Evolutionary conservation across 768 basidiomycete genomes (phyloP), one percentile per base, ranked within the genome.

Genomic region (Peribolospora baueri): DNA sequence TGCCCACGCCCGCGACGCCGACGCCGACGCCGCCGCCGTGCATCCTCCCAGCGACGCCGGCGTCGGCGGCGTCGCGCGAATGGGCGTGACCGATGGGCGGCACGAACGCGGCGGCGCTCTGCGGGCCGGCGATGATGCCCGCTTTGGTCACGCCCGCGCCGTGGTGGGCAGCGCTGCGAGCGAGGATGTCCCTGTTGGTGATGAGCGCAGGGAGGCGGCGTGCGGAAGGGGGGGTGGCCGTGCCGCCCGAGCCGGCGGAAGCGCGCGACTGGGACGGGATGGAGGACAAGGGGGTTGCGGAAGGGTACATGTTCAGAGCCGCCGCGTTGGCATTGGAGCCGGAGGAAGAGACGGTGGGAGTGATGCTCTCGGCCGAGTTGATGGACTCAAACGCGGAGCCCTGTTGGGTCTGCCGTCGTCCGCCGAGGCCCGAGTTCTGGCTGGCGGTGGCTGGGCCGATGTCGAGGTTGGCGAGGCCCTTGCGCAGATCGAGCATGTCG

Each of bases 71-170:
- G 50, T 25, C 25, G 25, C 25, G 25, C 4, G 53, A 48, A 42
- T 62, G 59, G 51, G 62, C 68, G 62, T 73, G 73, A 0, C 68
- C 70, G 58, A 72, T 71, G 42, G 68, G 67, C 9, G 69, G 70
- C 5, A 71, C 70, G 61, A 70, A 76, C 1, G 71, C 70, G 0
- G 73, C 68, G 9, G 74, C 70, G 61, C 48, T 50, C 14, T 50
- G 48, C 48, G 14, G 7, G 48, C 39, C 10, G 7, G 48, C 39
- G 7, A 7, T 50, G 10, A 7, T 36, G 14, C 10, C 7, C 48
- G 39, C 25, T 7, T 25, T 43, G 36, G 41, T 9, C 3, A 3
- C 25, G 13, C 7, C 8, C 42, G 7, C 43, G 39, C 14, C 13
- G 40, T 41, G 7, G 41, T 48, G 13, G 53, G 42, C 47, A 42